Conservation (phyloP, 257 asterid species). For the Prunella vulgaris region DNA sequence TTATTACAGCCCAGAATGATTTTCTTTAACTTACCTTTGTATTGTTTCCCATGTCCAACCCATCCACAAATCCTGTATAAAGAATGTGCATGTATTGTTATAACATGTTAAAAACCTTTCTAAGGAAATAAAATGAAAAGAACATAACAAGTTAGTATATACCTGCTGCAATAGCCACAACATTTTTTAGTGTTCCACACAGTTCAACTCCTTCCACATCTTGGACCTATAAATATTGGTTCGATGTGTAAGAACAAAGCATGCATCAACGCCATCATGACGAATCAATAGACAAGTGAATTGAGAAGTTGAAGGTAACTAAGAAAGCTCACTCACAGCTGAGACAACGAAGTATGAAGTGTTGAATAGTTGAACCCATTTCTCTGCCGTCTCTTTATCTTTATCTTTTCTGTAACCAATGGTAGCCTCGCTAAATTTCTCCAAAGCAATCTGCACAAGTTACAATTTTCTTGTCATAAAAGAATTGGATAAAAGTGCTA, state of each 20-base stretch:
- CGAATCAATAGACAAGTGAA: background rate
- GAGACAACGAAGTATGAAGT: slow-evolving; percentile 71
- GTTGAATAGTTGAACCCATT: slow-evolving; percentile 83
- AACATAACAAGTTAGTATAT: background rate
- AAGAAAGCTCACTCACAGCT: slow-evolving; percentile 48
- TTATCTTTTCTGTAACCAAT: slow-evolving; percentile 66
- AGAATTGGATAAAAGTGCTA: background rate
- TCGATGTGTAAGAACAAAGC: background rate
- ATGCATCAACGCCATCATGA: background rate
- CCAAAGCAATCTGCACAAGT: slow-evolving; percentile 65
- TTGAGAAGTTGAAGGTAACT: background rate
- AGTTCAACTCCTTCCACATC: slow-evolving; percentile 96
- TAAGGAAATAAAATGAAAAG: slow-evolving; percentile 6
- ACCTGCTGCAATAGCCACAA: slow-evolving; percentile 95
- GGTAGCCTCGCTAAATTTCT: slow-evolving; percentile 90
- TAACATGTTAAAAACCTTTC: background rate
- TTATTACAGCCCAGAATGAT: background rate
- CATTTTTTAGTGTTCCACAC: slow-evolving; percentile 83
- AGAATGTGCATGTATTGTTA: background rate
- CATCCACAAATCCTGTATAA: slow-evolving; percentile 76
- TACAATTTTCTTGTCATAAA: background rate
- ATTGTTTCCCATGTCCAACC: slow-evolving; percentile 93
- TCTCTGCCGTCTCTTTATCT: slow-evolving; percentile 60
- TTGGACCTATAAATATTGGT: slow-evolving; percentile 52
- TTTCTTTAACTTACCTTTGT: slow-evolving; percentile 51